Base-by-base conservation (phyloP, 2,329 filamentous ascomycete genomes). In the Leptographium galeiforme region DNA sequence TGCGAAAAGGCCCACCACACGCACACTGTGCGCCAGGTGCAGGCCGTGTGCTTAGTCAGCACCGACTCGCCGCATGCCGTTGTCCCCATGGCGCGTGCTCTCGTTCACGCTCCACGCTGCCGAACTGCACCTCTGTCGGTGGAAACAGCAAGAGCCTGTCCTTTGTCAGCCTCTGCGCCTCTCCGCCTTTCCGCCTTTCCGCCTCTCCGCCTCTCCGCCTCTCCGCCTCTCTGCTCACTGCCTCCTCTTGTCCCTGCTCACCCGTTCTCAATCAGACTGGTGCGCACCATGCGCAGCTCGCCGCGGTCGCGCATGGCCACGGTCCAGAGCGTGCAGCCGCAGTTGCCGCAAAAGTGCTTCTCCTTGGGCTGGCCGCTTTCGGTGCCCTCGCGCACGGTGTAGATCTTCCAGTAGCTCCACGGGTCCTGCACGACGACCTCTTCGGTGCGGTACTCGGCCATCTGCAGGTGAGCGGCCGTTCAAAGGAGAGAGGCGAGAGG, bases 261-360 rank as follows among this genome's bases (percentile, higher is more conserved):
- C 57, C 57, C 58, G 11, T 55, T 54, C 33, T 59, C 57, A 8
- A 60, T 38, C 33, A 58, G 39, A 34, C 55, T 57, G 34, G 57
- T 60, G 7, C 59, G 54, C 52, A 60, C 58, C 50, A 59, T 49
- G 32, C 56, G 53, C 40, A 57, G 44, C 50, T 56, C 53, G 40
- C 59, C 59, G 36, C 51, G 50, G 49, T 58, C 52, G 25, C 50
- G 45, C 53, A 57, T 57, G 25, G 59, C 57, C 7, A 58, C 57
- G 6, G 59, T 57, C 58, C 58, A 60, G 18, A 59, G 52, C 30
- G 57, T 53, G 34, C 57, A 60, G 2, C 58, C 58, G 41, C 58
- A 60, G 46, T 58, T 56, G 47, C 57, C 54, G 46, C 57, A 60
- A 54, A 60, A 60, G 48, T 59, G 57, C 40, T 59, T 59, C 18